Evolutionary conservation across 495 filamentous ascomycete species (phyloP).

Genomic region (Xylaria venustula): DNA sequence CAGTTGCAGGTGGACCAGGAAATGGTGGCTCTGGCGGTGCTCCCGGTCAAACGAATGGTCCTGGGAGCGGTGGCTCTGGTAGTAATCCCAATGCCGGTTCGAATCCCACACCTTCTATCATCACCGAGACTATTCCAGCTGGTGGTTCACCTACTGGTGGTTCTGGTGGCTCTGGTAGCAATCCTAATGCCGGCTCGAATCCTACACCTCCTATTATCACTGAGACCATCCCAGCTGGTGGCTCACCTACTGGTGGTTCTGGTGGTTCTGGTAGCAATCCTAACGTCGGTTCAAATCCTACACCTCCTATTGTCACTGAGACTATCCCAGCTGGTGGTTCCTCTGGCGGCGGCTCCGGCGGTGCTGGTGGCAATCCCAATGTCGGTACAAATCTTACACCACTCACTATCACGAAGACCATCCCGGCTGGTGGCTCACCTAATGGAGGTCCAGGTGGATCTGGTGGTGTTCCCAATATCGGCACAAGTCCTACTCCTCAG

Average conservation of each 20-base stretch:
- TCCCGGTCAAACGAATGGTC: not conserved
- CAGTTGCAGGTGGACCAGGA: constrained; percentile 8
- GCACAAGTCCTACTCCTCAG: not conserved
- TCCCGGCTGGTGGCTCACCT: not conserved
- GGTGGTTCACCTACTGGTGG: not conserved
- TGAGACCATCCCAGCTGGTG: not conserved
- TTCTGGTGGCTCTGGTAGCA: not conserved
- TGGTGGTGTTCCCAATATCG: not conserved
- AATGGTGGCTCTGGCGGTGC: not conserved
- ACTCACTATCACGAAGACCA: not conserved
- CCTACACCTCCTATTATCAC: not conserved
- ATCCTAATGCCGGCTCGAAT: not conserved
- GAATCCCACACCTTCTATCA: not conserved
- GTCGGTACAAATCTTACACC: not conserved
- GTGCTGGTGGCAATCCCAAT: not conserved
- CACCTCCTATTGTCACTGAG: constrained; percentile 7
- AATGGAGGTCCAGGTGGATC: constrained; percentile 9
- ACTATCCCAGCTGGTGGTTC: not conserved
- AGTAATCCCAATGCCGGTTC: not conserved
- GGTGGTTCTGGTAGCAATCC: constrained; percentile 7
- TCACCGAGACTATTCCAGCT: constrained; percentile 7
- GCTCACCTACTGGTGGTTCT: not conserved
- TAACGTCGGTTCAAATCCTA: not conserved
- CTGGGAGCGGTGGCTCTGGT: constrained; percentile 12
- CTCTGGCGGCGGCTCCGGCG: not conserved